Base-by-base conservation (phyloP, 495 filamentous ascomycete species). In the Beverwykella pulmonaria region DNA sequence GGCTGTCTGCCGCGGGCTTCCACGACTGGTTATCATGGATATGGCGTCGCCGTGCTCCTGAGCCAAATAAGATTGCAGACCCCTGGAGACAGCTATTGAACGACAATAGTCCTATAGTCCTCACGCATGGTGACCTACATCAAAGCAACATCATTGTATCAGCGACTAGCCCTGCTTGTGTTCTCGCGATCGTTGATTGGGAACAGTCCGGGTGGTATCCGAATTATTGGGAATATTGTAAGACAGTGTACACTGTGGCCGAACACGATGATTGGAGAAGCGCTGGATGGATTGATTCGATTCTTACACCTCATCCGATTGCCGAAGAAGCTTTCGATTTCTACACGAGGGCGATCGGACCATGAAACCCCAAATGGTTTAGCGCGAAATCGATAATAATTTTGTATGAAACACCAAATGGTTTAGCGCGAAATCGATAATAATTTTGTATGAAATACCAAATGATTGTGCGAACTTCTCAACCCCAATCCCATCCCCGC, bases 191-290 rank as follows among this genome's bases (percentile, higher is more conserved):
- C 34, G 61, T 82, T 32, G 78, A 81, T 56, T 80, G 77, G 79
- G 72, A 30, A 29, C 74, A 80, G 53, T 48, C 75, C 3, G 79
- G 78, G 1, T 82, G 75, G 77, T 79, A 77, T 65, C 76, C 76
- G 20, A 75, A 76, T 47, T 80, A 80, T 66, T 81, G 78, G 79
- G 79, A 80, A 61, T 79, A 80, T 62, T 80, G 77, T 52, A 80
- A 79, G 52, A 69, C 77, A 50, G 57, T 19, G 55, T 67, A 55
- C 44, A 47, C 44, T n/a, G n/a, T n/a, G n/a, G n/a, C n/a, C n/a
- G n/a, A 47, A 15, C 44, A n/a, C n/a, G 6, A 47, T 47, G n/a
- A 22, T 5, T 17, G 44, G 44, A 47, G 44, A 47, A 22, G 6
- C 6, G 44, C 44, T 47, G 44, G 44, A 3, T 22, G 20, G 15